Evolutionary conservation across 257 asterid genomes (phyloP), one percentile per base, ranked within the genome.

Genomic region (Thymus mandschuricus): DNA sequence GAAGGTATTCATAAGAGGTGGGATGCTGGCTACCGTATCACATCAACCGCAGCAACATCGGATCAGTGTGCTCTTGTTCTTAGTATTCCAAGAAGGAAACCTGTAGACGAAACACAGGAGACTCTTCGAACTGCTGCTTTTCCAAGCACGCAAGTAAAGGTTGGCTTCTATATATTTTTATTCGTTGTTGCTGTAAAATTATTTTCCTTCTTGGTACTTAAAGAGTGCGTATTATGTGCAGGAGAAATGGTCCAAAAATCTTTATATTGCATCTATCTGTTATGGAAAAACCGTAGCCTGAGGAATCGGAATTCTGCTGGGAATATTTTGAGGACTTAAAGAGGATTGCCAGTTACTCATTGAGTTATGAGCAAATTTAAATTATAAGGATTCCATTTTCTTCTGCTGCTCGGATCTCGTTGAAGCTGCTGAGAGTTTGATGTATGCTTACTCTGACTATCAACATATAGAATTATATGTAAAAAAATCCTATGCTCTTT

Each of bases 221-320:
- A 21, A 21, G 48, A 55, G 68, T 28, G 57, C 55, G 56, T 66
- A 21, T 49, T 68, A 11, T 15, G 55, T 79, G 79, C 92, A 91
- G 97, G 97, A 90, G 70, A 90, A 88, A 79, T 90, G 97, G 97
- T 85, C 84, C 5, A 90, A 90, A 68, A 88, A 90, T 78, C 92
- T 90, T 61, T 90, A 90, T 77, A 80, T 90, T 66, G 93, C 97
- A n/a, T 90, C 93, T 29, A 74, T 90, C 34, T 90, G 97, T 80
- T 90, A 86, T 64, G 97, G 97, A 56, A 76, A 90, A 75, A 88
- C 96, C 65, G 92, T 90, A 57, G 85, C 91, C 64, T 90, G 87
- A 89, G 61, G 68, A 70, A 43, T 72, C 59, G 6, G 48, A 1
- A 38, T 56, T 72, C 51, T 28, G 35, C 58, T 27, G 60, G 34